Evolutionary conservation across 2,329 filamentous ascomycete species (phyloP).

Genomic region (Claviceps sp.): DNA sequence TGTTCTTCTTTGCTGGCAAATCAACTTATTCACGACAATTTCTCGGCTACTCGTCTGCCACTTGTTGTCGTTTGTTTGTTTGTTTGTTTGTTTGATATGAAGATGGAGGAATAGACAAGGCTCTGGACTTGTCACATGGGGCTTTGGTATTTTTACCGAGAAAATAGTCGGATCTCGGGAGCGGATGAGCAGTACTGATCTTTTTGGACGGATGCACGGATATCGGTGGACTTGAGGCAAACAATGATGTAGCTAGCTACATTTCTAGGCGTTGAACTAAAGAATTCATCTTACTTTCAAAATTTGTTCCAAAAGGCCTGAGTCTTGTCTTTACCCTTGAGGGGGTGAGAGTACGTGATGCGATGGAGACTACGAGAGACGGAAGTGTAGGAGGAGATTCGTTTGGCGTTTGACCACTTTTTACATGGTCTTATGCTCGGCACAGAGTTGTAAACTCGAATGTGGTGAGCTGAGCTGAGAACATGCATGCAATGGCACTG

Average conservation of each 20-base stretch:
- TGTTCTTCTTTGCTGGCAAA: slow-evolving; percentile 9
- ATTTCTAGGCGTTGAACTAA: not conserved
- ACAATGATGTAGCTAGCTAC: slow-evolving; percentile 6
- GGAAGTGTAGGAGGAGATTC: too few relatives aligned
- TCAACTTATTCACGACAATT: slow-evolving; percentile 14
- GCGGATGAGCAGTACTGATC: not conserved
- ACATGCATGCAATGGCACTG: too few relatives aligned
- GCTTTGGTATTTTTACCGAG: too few relatives aligned
- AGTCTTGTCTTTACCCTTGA: too few relatives aligned
- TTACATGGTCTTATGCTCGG: too few relatives aligned
- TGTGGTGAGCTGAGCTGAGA: too few relatives aligned
- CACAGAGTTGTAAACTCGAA: too few relatives aligned
- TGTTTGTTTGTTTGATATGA: not conserved
- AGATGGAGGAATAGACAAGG: not conserved
- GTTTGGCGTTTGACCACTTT: too few relatives aligned
- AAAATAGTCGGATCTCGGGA: not conserved
- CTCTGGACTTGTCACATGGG: not conserved
- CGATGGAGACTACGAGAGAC: too few relatives aligned
- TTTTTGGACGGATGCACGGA: not conserved
- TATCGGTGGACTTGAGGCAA: not conserved
- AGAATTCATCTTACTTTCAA: too few relatives aligned
- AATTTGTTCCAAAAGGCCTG: too few relatives aligned
- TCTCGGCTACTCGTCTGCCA: not conserved
- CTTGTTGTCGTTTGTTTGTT: slow-evolving; percentile 1
- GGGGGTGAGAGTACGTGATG: too few relatives aligned